Conservation (phyloP, 768 basidiomycete species). For the Arthromyces matolae region DNA sequence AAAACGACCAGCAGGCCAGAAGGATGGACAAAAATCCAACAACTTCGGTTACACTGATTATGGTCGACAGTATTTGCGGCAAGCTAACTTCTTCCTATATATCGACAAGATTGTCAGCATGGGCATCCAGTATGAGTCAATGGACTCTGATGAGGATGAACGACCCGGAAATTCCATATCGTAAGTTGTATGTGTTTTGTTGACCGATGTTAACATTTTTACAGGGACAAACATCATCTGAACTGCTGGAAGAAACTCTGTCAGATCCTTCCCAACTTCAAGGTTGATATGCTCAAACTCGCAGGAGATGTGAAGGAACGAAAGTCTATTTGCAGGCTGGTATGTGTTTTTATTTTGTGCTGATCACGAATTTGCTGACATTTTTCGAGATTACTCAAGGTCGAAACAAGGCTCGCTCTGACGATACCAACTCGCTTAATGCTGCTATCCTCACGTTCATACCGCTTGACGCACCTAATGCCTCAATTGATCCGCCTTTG, state of each 20-base stretch:
- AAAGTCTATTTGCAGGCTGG: background rate
- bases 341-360: background rate
- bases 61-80: too few species aligned
- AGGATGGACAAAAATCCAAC: too few species aligned
- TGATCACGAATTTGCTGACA: background rate
- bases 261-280: background rate
- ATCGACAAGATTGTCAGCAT: background rate
- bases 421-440: constrained; percentile 9
- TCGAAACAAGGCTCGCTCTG: constrained; percentile 2
- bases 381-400: background rate
- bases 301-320: background rate
- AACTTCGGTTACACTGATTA: too few species aligned
- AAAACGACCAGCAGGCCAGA: too few species aligned
- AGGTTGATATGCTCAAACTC: background rate
- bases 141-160: background rate
- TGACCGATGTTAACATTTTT: background rate
- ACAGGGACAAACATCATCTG: background rate
- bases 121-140: background rate
- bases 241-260: background rate
- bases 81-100: background rate
- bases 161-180: background rate
- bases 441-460: constrained; percentile 7
- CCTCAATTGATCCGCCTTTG: background rate
- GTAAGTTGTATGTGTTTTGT: background rate
- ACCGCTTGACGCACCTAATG: background rate